Conservation (phyloP, 2,329 filamentous ascomycete species). For the Aspergillus tamarii region DNA sequence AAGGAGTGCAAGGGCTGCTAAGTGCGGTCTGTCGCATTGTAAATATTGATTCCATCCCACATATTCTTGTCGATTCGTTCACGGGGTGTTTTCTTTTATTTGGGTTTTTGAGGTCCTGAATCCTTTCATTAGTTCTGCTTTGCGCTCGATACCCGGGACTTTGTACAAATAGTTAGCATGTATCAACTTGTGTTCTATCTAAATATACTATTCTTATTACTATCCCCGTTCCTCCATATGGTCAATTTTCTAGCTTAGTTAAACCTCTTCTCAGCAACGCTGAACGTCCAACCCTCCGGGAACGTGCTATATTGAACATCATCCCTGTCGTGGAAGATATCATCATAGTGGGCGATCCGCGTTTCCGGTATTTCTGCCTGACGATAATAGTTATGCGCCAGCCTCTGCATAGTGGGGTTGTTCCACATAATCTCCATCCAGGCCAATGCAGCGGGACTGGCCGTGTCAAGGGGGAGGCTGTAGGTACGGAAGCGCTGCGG, state of each 20-base stretch:
- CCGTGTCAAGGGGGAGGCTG: conserved; percentile 31
- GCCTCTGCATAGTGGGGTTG: conserved; percentile 27
- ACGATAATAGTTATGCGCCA: conserved; percentile 30
- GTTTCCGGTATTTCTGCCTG: conserved; percentile 35
- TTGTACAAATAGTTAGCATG: neutral
- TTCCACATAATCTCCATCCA: conserved; percentile 43
- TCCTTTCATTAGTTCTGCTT: neutral
- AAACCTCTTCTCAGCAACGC: conserved; percentile 7
- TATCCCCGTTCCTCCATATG: neutral
- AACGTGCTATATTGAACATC: conserved; percentile 33
- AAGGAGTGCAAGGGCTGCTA: conserved; percentile 31
- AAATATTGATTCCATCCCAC: neutral
- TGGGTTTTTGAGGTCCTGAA: neutral
- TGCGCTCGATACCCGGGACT: neutral
- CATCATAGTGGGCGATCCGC: conserved; percentile 32
- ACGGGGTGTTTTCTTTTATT: neutral
- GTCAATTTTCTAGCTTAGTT: neutral
- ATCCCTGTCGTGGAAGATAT: conserved; percentile 31
- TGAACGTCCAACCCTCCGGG: conserved; percentile 34
- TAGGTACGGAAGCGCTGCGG: conserved; percentile 38
- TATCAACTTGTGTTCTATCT: neutral
- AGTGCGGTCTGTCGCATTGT: neutral
- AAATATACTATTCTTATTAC: neutral
- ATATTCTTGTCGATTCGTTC: neutral
- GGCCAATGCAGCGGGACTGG: conserved; percentile 28